These are phyloP conservation scores for Alternaria hordeiaustralica DNA, from an alignment of 2,329 filamentous ascomycete species.

Conservation along the genomic window DNA sequence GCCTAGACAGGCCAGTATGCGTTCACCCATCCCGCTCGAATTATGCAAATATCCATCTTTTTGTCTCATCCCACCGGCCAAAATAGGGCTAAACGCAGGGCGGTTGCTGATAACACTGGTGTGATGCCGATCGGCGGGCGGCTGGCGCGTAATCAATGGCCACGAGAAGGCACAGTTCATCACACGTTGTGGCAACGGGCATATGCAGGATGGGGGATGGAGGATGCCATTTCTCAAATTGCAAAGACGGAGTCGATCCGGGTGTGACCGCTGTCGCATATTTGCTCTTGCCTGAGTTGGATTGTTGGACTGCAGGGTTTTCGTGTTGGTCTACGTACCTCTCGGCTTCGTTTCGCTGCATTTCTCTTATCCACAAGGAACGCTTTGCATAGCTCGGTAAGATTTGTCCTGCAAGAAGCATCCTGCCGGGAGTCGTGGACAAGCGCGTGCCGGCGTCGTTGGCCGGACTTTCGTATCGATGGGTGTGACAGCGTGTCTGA, in stretches of 20 bases:
- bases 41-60: slow-evolving; percentile 11
- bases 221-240: not conserved
- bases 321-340: not conserved
- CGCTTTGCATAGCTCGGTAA: not conserved
- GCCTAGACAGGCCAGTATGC: not conserved
- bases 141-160: slow-evolving; percentile 20
- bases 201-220: not conserved
- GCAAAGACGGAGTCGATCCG: not conserved
- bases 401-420: not conserved
- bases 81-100: slow-evolving; percentile 14
- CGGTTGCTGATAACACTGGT: slow-evolving; percentile 3
- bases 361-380: not conserved
- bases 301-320: not conserved
- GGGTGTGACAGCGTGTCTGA: slow-evolving; percentile 1
- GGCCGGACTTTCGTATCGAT: not conserved
- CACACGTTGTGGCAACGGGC: slow-evolving; percentile 1
- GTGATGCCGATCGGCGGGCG: slow-evolving; percentile 3
- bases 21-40: not conserved
- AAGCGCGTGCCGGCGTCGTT: not conserved
- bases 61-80: not conserved
- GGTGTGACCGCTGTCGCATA: not conserved
- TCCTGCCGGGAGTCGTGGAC: not conserved
- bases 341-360: not conserved
- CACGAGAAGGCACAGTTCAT: slow-evolving; percentile 3
- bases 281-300: not conserved